These are phyloP conservation scores for Tulasnella sp. DNA, from an alignment of 768 basidiomycete species.

Conservation along the genomic window DNA sequence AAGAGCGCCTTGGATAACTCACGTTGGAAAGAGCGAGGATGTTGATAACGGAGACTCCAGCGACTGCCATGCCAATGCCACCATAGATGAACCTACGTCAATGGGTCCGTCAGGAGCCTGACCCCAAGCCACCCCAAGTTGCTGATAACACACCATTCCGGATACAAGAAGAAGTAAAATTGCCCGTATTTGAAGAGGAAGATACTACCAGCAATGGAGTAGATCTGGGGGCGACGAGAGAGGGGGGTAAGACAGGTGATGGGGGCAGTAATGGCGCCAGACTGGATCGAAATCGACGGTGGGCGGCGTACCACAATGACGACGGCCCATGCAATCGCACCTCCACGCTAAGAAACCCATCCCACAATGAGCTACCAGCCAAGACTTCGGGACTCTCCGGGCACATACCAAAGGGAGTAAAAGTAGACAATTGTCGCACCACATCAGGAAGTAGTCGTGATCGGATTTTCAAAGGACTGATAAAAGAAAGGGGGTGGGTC, in stretches of 20 bases:
- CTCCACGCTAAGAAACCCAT: constrained; percentile 51
- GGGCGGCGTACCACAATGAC: constrained; percentile 53
- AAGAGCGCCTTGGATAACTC: constrained; percentile 34
- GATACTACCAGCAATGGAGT: constrained; percentile 63
- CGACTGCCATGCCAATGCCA: constrained; percentile 57
- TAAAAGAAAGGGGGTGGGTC: neutral
- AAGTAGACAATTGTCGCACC: constrained; percentile 79
- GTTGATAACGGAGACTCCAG: constrained; percentile 49
- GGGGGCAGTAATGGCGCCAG: constrained; percentile 18
- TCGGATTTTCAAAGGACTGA: neutral
- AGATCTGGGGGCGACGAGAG: constrained; percentile 44
- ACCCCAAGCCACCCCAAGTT: neutral
- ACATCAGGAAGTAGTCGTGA: constrained; percentile 10
- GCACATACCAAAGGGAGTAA: constrained; percentile 63
- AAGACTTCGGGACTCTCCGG: constrained; percentile 25
- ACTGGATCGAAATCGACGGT: constrained; percentile 1
- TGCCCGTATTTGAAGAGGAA: constrained; percentile 60
- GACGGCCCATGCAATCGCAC: constrained; percentile 67
- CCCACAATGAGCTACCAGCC: neutral
- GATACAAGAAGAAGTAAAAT: constrained; percentile 61
- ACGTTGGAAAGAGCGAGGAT: constrained; percentile 64
- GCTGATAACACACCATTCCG: constrained; percentile 53
- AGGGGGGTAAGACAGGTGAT: constrained; percentile 11
- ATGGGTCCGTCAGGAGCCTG: neutral
- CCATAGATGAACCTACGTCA: constrained; percentile 61